Evolutionary conservation across 768 basidiomycete genomes (phyloP).

Genomic region (Mrakia blollopis): DNA sequence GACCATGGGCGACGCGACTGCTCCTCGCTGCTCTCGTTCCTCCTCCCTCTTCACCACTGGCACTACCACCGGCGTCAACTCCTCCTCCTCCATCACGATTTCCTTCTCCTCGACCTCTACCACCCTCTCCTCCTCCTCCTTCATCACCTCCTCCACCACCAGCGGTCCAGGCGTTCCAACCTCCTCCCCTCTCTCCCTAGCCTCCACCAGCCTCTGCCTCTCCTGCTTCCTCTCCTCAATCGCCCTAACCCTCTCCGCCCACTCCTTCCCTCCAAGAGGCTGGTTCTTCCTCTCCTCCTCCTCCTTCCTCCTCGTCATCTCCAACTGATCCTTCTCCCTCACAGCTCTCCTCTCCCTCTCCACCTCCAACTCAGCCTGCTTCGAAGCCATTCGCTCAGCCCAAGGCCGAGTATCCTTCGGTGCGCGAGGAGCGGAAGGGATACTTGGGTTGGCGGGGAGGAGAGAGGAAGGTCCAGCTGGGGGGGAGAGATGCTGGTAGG

Average conservation of each 20-base stretch:
- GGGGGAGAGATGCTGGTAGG: background rate
- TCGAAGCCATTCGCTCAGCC: slow-evolving; percentile 8
- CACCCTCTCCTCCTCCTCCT: background rate
- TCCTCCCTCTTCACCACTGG: background rate
- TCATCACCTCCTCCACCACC: background rate
- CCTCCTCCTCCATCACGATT: background rate
- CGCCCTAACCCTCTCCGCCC: slow-evolving; percentile 17
- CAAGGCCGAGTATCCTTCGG: background rate
- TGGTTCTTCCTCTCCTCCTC: slow-evolving; percentile 12
- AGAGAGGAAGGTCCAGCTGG: background rate
- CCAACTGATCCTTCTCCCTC: slow-evolving; percentile 13
- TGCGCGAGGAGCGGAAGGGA: background rate
- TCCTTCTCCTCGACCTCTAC: background rate
- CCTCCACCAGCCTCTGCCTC: background rate
- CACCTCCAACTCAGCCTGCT: background rate
- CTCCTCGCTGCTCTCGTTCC: background rate
- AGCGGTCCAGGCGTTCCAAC: background rate
- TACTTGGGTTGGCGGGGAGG: background rate
- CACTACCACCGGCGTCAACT: background rate
- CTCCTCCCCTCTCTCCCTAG: background rate
- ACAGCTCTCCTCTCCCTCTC: background rate
- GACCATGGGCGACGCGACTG: background rate
- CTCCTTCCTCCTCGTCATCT: slow-evolving; percentile 16
- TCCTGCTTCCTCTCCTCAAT: slow-evolving; percentile 17
- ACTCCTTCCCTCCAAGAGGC: slow-evolving; percentile 27